Conservation (phyloP, 192 early-diverging fungal genomes). For the Backusella tuberculispora region DNA sequence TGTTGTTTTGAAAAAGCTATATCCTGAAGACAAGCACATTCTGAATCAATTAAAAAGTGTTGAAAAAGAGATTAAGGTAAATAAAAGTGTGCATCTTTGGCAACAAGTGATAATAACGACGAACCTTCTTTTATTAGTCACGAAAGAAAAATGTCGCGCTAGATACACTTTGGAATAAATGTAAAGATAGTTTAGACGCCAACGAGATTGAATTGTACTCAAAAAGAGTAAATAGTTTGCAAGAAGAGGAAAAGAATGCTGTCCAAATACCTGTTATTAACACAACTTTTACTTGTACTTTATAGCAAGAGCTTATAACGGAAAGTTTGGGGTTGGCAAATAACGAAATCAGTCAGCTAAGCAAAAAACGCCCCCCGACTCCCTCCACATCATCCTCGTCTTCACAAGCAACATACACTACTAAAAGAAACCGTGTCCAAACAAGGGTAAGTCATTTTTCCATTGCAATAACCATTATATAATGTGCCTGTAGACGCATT, state of each 20-base stretch:
- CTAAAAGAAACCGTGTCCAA: neutral
- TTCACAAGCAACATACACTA: slow-evolving; percentile 15
- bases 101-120: neutral
- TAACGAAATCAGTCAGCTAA: slow-evolving; percentile 14
- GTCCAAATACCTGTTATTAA: slow-evolving; percentile 15
- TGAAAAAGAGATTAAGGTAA: too few relatives aligned
- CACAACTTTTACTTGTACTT: slow-evolving; percentile 13
- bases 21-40: too few relatives aligned
- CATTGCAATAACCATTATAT: slow-evolving; percentile 13
- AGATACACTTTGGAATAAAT: too few relatives aligned
- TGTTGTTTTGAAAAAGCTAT: too few relatives aligned
- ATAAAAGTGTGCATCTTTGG: too few relatives aligned
- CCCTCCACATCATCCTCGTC: slow-evolving; percentile 2
- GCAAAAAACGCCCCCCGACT: neutral
- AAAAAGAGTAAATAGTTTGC: slow-evolving; percentile 13
- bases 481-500: slow-evolving; percentile 13
- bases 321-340: slow-evolving; percentile 5
- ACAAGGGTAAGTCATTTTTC: slow-evolving; percentile 13
- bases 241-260: slow-evolving; percentile 15
- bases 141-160: too few relatives aligned
- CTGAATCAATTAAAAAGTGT: too few relatives aligned
- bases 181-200: neutral
- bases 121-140: slow-evolving; percentile 12
- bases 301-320: slow-evolving; percentile 17
- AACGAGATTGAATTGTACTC: slow-evolving; percentile 13